Percentiles rank a stretch among this genome's conserved stretches.
These are phyloP conservation scores for Aurinia saxatilis DNA, from an alignment of 345 rosid species.

Conservation along the genomic window DNA sequence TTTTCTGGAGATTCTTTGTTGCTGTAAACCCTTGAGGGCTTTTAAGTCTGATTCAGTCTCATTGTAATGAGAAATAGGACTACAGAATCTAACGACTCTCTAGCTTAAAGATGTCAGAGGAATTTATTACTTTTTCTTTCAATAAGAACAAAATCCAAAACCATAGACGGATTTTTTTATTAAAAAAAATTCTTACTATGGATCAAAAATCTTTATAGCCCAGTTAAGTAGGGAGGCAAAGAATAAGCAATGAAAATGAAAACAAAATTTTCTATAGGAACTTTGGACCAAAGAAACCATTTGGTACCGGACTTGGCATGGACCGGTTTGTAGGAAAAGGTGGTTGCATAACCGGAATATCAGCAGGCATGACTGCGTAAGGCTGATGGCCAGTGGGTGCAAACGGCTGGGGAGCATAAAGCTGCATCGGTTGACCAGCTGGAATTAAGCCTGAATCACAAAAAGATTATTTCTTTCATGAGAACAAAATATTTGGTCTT, in stretches of 20 bases:
- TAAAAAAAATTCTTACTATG: neutral
- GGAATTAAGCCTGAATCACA: slow-evolving; percentile 12
- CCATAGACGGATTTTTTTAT: neutral
- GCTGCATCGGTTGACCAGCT: slow-evolving; percentile 13
- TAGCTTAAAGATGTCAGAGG: slow-evolving; percentile 10
- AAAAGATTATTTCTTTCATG: neutral
- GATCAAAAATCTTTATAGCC: slow-evolving; percentile 24
- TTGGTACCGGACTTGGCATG: slow-evolving; percentile 36
- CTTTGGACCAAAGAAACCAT: slow-evolving; percentile 34
- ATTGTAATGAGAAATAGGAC: slow-evolving; percentile 26
- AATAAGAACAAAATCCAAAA: neutral
- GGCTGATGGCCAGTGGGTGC: slow-evolving; percentile 39
- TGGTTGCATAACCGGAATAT: slow-evolving; percentile 41
- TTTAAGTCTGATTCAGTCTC: slow-evolving; percentile 13
- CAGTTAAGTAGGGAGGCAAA: neutral
- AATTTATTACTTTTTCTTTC: neutral
- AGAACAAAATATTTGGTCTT: neutral
- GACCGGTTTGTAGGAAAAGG: slow-evolving; percentile 31
- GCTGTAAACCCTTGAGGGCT: slow-evolving; percentile 7
- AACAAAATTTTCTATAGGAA: slow-evolving; percentile 27
- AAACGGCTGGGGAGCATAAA: slow-evolving; percentile 38
- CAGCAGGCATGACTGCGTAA: slow-evolving; percentile 26
- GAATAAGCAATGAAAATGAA: neutral
- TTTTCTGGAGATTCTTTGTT: slow-evolving; percentile 2
- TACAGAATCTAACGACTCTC: slow-evolving; percentile 19